A percentile compares a stretch with the other conserved stretches of the same genome.
These are phyloP conservation scores for Candolleomyces eurysporus DNA, from an alignment of 768 basidiomycete species.

Conservation along the genomic window DNA sequence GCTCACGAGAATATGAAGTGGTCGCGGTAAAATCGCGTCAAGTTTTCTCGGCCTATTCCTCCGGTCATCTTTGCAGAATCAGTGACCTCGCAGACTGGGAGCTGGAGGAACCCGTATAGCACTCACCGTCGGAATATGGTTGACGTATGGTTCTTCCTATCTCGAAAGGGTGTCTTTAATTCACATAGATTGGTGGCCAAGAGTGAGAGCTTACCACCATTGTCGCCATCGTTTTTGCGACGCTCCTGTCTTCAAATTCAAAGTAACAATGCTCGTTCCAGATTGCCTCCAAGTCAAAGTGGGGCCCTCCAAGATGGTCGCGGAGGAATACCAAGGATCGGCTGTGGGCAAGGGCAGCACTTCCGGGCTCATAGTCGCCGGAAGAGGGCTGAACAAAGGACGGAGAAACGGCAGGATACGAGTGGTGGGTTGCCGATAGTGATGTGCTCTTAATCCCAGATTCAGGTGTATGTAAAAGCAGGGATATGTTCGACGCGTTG, in stretches of 20 bases:
- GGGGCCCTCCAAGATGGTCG: conserved; percentile 45
- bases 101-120: neutral
- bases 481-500: conserved; percentile 26
- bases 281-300: conserved; percentile 56
- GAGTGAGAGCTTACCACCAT: conserved; percentile 45
- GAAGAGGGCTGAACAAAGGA: conserved; percentile 44
- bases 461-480: conserved; percentile 34
- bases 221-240: conserved; percentile 54
- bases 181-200: neutral
- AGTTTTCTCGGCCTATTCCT: conserved; percentile 47
- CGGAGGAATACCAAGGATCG: conserved; percentile 45
- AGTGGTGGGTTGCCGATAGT: conserved; percentile 22
- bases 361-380: conserved; percentile 37
- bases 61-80: conserved; percentile 46
- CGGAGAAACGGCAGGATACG: conserved; percentile 30
- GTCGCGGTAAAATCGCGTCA: conserved; percentile 54
- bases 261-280: conserved; percentile 60
- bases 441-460: conserved; percentile 15
- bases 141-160: conserved; percentile 58
- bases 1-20: conserved; percentile 53
- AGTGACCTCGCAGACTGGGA: neutral
- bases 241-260: conserved; percentile 51
- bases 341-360: conserved; percentile 43
- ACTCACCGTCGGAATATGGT: conserved; percentile 53
- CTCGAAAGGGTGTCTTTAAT: neutral